Evolutionary conservation across 176 grass and related monocot species (phyloP), one percentile per base, ranked within the genome.

Genomic region (Eleusine coracana): DNA sequence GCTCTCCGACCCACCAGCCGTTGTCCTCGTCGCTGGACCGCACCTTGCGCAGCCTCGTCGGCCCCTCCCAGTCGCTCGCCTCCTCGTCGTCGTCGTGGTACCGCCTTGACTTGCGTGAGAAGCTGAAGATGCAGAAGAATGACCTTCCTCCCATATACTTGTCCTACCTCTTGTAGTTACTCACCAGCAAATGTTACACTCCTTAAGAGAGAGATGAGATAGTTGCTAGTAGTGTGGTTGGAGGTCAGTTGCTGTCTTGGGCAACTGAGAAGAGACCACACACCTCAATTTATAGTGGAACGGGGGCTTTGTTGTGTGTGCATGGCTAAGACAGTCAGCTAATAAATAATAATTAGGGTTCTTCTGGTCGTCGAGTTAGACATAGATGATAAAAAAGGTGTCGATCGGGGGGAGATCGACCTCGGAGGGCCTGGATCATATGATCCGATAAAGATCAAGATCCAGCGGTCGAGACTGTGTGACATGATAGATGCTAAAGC

Each of bases 101-200:
- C n/a, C 84, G 83, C 71, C 83, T 88, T 4, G 92, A 84, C 80
- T 81, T 91, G 66, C 89, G 77, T 14, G 88, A 88, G 87, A 94
- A 94, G 83, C 89, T 94, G 81, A 94, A 94, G 61, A 90, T 88
- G 80, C 88, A 94, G 40, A 94, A 86, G 86, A 91, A 85, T 45
- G 86, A 88, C 55, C 70, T 94, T 51, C 88, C 87, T 82, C 92
- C 92, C 92, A 94, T 94, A 76, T 88, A 79, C 86, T 70, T 55
- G 34, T 41, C 13, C 13, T 51, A 7, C 49, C n/a, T 77, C 69
- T 20, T 73, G 55, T 67, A 5, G 11, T 45, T 68, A 10, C 1
- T 6, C 17, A n/a, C n/a, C 14, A 6, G 17, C 3, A 72, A 75
- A 75, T 60, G 73, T 23, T 40, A 46, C 44, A 59, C 31, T n/a